Percentiles rank a stretch among this genome's conserved stretches.
Conservation (phyloP, 768 basidiomycete species). For the Suillus bovinus region DNA sequence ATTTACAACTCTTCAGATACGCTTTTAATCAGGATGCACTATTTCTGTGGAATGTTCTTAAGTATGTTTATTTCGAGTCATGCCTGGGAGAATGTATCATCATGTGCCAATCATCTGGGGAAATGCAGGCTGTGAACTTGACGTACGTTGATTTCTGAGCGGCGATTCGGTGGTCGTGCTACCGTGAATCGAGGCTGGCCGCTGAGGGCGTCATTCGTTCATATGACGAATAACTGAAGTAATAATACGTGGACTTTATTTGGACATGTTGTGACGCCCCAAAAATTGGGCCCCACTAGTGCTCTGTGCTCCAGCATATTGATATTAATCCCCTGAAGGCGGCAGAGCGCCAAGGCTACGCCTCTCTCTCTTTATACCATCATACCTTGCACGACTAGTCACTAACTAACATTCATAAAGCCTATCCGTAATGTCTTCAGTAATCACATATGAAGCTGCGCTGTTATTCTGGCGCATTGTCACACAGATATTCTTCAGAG, state of each 20-base stretch:
- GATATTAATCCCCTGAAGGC: conserved; percentile 1
- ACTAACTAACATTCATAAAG: conserved; percentile 10
- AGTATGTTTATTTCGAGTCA: not conserved
- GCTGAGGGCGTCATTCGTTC: no score
- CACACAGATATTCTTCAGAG: conserved; percentile 94
- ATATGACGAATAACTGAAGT: no score
- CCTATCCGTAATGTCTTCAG: conserved; percentile 21
- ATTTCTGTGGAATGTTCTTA: conserved; percentile 15
- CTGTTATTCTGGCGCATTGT: conserved; percentile 85
- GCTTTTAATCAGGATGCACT: conserved; percentile 29
- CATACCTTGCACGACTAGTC: conserved; percentile 13
- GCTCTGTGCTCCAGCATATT: no score
- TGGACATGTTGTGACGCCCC: conserved; percentile 3
- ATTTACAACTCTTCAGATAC: conserved; percentile 22
- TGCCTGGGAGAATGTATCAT: not conserved
- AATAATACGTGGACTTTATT: not conserved
- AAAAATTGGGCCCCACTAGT: not conserved
- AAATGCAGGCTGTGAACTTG: no score
- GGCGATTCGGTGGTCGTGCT: no score
- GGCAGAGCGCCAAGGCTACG: not conserved
- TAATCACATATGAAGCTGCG: conserved; percentile 62
- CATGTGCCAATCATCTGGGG: no score
- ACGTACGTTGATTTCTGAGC: no score
- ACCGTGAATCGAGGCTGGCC: no score
- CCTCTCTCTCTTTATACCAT: conserved; percentile 3